Conservation (phyloP, 805 yeast species). For the Pichia thaimueangensis region DNA sequence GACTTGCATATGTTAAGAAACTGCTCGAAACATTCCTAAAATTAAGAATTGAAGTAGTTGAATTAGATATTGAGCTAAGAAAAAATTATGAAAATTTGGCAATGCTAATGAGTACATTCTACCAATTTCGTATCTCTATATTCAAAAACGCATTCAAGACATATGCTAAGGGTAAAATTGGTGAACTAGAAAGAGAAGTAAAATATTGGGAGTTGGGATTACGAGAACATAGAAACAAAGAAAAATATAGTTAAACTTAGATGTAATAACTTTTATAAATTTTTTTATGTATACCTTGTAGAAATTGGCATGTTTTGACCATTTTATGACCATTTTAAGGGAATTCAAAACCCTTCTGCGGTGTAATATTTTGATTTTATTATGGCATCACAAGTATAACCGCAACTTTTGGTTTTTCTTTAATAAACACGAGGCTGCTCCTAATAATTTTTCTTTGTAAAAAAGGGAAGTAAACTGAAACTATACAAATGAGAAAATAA, state of each 20-base stretch:
- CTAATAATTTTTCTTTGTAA: neutral
- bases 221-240: slow-evolving; percentile 1
- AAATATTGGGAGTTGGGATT: slow-evolving; percentile 18
- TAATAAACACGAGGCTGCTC: no score
- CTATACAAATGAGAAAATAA: no score
- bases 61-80: slow-evolving; percentile 42
- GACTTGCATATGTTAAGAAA: slow-evolving; percentile 40
- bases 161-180: slow-evolving; percentile 26
- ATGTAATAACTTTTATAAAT: no score
- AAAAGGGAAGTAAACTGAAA: neutral
- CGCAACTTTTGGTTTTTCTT: no score
- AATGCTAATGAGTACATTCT: slow-evolving; percentile 52
- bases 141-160: slow-evolving; percentile 33
- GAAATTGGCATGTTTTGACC: no score
- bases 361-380: no score
- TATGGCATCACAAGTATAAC: no score
- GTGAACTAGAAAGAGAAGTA: slow-evolving; percentile 16
- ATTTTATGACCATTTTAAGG: no score
- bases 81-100: slow-evolving; percentile 57
- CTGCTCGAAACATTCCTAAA: slow-evolving; percentile 35
- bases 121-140: slow-evolving; percentile 43
- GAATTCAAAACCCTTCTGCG: no score
- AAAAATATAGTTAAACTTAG: neutral
- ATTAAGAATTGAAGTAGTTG: slow-evolving; percentile 36
- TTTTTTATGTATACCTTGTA: no score